Conservation (phyloP, 768 basidiomycete genomes). For the Suillus weaverae region DNA sequence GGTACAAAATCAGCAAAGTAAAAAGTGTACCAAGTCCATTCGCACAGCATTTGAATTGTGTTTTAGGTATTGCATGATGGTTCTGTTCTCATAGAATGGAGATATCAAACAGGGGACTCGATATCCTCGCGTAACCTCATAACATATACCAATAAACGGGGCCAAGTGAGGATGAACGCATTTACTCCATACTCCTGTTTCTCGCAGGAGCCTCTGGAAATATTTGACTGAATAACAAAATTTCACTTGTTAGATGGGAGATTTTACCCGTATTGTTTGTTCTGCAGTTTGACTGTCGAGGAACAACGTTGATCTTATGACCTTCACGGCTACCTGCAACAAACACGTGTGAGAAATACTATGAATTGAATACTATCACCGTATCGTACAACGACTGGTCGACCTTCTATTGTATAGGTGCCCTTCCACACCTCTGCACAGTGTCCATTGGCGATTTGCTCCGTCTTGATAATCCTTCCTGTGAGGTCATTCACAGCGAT, state of each 20-base stretch:
- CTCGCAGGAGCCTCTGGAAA: slow-evolving; percentile 27
- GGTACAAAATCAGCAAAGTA: not conserved
- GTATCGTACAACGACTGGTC: not conserved
- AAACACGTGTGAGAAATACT: not conserved
- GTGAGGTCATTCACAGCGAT: not conserved
- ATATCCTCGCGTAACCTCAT: slow-evolving; percentile 17
- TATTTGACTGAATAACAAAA: not conserved
- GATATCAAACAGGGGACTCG: slow-evolving; percentile 47
- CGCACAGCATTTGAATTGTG: slow-evolving; percentile 41
- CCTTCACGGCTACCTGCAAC: not conserved
- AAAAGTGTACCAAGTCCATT: slow-evolving; percentile 44
- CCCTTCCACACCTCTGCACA: not conserved
- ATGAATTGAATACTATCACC: not conserved
- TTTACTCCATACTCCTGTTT: slow-evolving; percentile 27
- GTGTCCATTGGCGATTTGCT: not conserved
- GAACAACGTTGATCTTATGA: not conserved
- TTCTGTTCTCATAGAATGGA: slow-evolving; percentile 62
- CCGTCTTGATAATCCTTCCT: not conserved
- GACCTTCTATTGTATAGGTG: not conserved
- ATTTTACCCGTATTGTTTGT: slow-evolving; percentile 1
- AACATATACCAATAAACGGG: slow-evolving; percentile 26
- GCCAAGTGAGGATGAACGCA: slow-evolving; percentile 24
- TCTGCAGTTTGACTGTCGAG: not conserved
- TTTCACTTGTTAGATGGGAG: not conserved
- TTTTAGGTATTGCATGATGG: slow-evolving; percentile 48